A percentile compares a stretch with the other conserved stretches of the same genome.
Conservation (phyloP, 495 filamentous ascomycete species). For the Hypoxylon intermedium region DNA sequence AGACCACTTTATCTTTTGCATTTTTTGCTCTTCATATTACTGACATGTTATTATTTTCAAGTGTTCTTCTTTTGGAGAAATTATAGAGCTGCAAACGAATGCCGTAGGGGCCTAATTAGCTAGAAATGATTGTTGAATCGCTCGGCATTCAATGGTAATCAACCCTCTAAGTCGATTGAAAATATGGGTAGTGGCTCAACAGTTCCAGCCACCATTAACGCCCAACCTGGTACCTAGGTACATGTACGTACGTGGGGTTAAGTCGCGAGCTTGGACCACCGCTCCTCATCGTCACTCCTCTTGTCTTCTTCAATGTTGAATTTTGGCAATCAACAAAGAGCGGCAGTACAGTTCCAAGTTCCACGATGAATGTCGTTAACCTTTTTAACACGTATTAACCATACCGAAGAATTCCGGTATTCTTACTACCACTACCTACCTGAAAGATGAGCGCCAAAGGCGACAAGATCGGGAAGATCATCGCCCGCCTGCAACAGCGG, state of each 20-base stretch:
- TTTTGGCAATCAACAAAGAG: not conserved
- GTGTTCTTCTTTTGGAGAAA: not conserved
- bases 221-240: not conserved
- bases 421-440: not conserved
- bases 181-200: not conserved
- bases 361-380: constrained; percentile 8
- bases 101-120: no score
- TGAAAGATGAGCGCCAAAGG: constrained; percentile 44
- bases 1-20: constrained; percentile 24
- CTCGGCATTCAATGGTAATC: not conserved
- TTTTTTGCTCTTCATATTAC: not conserved
- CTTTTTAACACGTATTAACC: not conserved
- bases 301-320: constrained; percentile 1
- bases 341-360: constrained; percentile 3
- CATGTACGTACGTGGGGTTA: constrained; percentile 17
- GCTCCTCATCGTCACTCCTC: not conserved
- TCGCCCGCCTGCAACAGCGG: constrained; percentile 63
- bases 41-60: no score
- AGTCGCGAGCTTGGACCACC: constrained; percentile 23
- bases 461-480: constrained; percentile 60
- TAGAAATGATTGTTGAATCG: no score
- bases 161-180: not conserved
- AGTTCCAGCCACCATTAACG: not conserved
- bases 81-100: no score
- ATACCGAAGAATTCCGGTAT: not conserved